Evolutionary conservation across 2,329 filamentous ascomycete species (phyloP), one percentile per base, ranked within the genome.

Genomic region (Nothophoma quercina): DNA sequence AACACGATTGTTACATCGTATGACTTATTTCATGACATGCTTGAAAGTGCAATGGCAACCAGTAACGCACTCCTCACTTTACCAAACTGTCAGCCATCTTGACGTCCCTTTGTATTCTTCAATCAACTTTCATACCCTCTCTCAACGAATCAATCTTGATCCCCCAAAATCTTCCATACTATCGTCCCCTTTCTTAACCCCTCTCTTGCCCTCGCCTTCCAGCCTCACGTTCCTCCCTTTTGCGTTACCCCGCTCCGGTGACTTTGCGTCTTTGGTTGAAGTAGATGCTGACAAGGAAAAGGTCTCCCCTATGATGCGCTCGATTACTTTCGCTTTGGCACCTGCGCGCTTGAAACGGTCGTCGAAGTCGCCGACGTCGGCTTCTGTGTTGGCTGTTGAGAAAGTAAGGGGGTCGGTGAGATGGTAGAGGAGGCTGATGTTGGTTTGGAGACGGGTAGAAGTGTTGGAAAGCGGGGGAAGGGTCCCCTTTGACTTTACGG

Each of bases 291-390:
- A n/a, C n/a, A n/a, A n/a, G n/a, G n/a, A n/a, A n/a, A n/a, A n/a
- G n/a, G 39, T 34, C 28, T 75, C 72, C 0, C 83, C 83, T 21
- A 84, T 67, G 8, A 90, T 86, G 55, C 87, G 87, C 73, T 95
- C 89, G 35, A 98, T 86, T 38, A 99, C 83, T 75, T 93, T 96
- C 1, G 85, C 84, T 72, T 96, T 97, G 3, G 89, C 89, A 62
- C 86, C 84, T 4, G 92, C 93, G 59, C 90, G 85, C 76, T 93
- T 95, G 30, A 96, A 70, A 10, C 93, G 83, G 71, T 97, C 91
- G 67, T 99, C 95, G 67, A 96, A 93, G 66, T 97, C 93, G 42
- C 89, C 88, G 18, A 99, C 92, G 0, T 88, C 88, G 38, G 96
- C 91, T 69, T 98, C 93, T 4, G 85, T 88, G 70, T 99, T 99